phyloP scores from a whole-genome alignment of 441 rosid species.

The Daphne laureola region DNA sequence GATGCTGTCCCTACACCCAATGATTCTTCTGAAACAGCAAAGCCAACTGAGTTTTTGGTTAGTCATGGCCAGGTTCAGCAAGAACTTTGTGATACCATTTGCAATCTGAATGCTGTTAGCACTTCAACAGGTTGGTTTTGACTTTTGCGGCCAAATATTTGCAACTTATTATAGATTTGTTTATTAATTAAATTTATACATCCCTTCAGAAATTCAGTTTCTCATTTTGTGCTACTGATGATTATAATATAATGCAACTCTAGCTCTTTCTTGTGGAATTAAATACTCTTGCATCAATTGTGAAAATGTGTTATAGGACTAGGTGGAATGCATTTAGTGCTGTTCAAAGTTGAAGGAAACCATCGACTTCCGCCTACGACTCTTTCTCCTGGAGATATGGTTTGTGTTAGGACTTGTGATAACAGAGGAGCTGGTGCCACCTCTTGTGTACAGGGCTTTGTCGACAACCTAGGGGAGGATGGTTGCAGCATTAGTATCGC shows the following conservation, averaged over 20 bases:
- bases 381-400: conserved; percentile 98
- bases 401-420: conserved; percentile 82
- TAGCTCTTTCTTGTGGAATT: neutral
- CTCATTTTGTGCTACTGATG: neutral
- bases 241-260: neutral
- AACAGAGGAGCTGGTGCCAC: conserved; percentile 86
- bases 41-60: conserved; percentile 89
- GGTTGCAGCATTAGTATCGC: conserved; percentile 92
- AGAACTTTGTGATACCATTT: conserved; percentile 94
- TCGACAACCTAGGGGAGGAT: conserved; percentile 89
- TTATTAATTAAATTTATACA: conserved; percentile 8
- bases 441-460: conserved; percentile 85
- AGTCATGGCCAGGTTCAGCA: conserved; percentile 90
- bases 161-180: neutral
- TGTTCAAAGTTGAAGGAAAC: conserved; percentile 76
- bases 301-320: conserved; percentile 45
- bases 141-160: too few relatives aligned
- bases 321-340: conserved; percentile 90
- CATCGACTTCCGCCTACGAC: conserved; percentile 88
- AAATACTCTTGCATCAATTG: conserved; percentile 15
- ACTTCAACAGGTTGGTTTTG: conserved; percentile 71
- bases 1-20: conserved; percentile 83
- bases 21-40: conserved; percentile 51
- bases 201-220: neutral
- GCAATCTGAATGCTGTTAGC: conserved; percentile 82